Percentiles rank a stretch among this genome's conserved stretches.
phyloP scores from a whole-genome alignment of 495 filamentous ascomycete genomes.

The Aspergillus olivimuriae region DNA sequence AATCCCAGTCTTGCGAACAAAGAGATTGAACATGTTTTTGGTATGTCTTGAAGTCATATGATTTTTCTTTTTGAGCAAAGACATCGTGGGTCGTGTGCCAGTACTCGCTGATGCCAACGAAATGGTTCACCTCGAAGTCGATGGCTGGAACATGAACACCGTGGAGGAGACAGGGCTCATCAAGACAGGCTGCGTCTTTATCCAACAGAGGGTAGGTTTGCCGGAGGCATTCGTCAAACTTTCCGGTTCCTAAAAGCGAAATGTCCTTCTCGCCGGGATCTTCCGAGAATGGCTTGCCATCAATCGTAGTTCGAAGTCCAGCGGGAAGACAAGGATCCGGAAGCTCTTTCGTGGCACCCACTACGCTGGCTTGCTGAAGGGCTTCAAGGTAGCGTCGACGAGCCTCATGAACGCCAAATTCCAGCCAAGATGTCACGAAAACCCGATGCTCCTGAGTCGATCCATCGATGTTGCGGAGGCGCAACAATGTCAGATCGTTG shows the following conservation, averaged over 20 bases:
- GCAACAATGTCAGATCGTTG: constrained; percentile 78
- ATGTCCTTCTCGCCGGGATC: constrained; percentile 28
- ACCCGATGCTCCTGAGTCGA: constrained; percentile 70
- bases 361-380: constrained; percentile 53
- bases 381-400: constrained; percentile 71
- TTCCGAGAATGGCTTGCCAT: constrained; percentile 44
- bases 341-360: constrained; percentile 53
- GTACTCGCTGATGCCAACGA: constrained; percentile 96
- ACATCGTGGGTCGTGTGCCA: constrained; percentile 98
- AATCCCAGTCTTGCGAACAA: constrained; percentile 75
- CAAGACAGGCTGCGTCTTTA: constrained; percentile 78
- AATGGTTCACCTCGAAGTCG: constrained; percentile 97
- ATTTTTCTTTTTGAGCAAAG: constrained; percentile 75
- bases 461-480: constrained; percentile 77
- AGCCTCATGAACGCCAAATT: constrained; percentile 91
- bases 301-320: constrained; percentile 59
- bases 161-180: constrained; percentile 81
- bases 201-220: constrained; percentile 81
- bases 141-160: constrained; percentile 91
- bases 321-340: constrained; percentile 89
- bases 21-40: constrained; percentile 79
- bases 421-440: constrained; percentile 94
- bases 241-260: constrained; percentile 71
- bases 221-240: constrained; percentile 77
- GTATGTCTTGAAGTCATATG: constrained; percentile 89